Evolutionary conservation across 768 basidiomycete species (phyloP).

Genomic region (Naganishia vaughanmartiniae): DNA sequence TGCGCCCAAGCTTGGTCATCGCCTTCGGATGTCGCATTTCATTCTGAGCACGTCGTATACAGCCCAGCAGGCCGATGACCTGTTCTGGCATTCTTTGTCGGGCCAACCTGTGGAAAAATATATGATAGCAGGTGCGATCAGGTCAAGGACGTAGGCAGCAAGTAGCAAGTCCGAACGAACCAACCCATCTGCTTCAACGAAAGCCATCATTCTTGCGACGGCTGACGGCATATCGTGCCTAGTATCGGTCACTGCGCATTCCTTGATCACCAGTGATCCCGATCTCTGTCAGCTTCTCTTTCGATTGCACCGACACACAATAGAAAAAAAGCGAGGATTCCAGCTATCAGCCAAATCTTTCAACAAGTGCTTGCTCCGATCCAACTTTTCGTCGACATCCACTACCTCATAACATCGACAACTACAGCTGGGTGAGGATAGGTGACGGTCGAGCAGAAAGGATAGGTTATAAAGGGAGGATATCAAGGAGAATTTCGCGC

Average conservation of each 20-base stretch:
- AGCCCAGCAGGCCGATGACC: background rate
- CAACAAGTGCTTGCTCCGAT: background rate
- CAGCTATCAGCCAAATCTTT: background rate
- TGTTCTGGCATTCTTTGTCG: background rate
- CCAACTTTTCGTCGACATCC: background rate
- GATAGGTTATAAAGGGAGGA: background rate
- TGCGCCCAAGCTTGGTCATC: background rate
- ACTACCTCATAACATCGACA: background rate
- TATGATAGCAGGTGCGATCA: background rate
- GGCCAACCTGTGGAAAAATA: background rate
- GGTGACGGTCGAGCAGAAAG: too few species aligned
- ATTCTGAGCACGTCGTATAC: slow-evolving; percentile 2
- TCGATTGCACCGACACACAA: too few species aligned
- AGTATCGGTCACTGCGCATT: too few species aligned
- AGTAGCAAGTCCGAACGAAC: too few species aligned
- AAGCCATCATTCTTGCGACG: too few species aligned
- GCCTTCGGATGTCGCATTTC: background rate
- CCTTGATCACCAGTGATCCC: too few species aligned
- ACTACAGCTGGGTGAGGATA: background rate
- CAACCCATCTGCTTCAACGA: too few species aligned
- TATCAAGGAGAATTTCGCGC: background rate
- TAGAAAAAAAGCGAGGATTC: too few species aligned
- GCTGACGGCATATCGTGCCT: too few species aligned
- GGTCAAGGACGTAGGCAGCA: too few species aligned
- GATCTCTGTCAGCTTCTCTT: too few species aligned